Conservation (phyloP, 2,329 filamentous ascomycete species). For the Fonsecaea monophora region DNA sequence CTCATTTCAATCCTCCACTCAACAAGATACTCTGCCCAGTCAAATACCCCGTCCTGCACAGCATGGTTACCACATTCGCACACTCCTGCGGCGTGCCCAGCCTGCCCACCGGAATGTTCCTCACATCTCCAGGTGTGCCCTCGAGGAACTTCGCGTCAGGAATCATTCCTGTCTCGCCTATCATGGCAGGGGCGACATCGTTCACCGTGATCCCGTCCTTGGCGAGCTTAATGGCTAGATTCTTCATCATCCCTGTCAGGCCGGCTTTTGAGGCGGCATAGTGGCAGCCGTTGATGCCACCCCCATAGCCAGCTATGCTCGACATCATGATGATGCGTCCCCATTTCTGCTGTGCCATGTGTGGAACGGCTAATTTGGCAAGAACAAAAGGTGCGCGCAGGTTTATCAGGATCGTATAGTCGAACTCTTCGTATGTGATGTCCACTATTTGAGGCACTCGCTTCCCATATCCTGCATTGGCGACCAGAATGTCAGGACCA, state of each 20-base stretch:
- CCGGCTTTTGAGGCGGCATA: conserved; percentile 64
- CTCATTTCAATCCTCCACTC: conserved; percentile 60
- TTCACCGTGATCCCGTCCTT: conserved; percentile 69
- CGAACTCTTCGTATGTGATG: conserved; percentile 69
- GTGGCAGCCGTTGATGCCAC: conserved; percentile 68
- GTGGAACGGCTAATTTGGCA: conserved; percentile 64
- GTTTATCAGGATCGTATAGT: conserved; percentile 68
- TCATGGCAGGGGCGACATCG: conserved; percentile 73
- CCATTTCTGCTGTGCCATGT: conserved; percentile 67
- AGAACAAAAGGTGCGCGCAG: conserved; percentile 68
- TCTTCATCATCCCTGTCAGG: conserved; percentile 69
- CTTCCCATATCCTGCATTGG: conserved; percentile 71
- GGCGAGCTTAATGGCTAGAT: conserved; percentile 65
- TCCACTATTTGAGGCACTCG: conserved; percentile 64
- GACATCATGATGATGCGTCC: conserved; percentile 70
- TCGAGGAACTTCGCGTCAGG: conserved; percentile 59
- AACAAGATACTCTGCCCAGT: conserved; percentile 64
- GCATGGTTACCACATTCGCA: conserved; percentile 67
- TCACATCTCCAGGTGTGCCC: conserved; percentile 64
- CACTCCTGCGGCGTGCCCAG: conserved; percentile 66
- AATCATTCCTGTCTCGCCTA: conserved; percentile 69
- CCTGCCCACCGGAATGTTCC: conserved; percentile 65
- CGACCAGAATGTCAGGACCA: conserved; percentile 68
- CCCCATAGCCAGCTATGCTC: conserved; percentile 68
- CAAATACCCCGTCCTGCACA: conserved; percentile 66